Conservation (phyloP, 23 red algal genomes). For the Rhodosorus marinus region DNA sequence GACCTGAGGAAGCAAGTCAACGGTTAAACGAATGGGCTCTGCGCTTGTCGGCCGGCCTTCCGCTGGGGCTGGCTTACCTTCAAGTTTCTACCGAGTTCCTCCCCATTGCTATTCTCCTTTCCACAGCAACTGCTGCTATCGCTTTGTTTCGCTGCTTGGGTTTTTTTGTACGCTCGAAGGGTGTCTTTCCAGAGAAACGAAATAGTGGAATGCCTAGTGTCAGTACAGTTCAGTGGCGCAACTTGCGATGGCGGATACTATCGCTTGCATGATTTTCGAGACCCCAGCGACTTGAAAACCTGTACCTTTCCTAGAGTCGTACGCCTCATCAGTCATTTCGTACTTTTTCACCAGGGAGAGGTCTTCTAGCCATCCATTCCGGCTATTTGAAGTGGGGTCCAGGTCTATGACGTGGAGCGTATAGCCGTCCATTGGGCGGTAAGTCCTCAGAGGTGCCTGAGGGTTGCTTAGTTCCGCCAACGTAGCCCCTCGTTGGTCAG, state of each 20-base stretch:
- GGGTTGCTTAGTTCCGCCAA: slow-evolving; percentile 1
- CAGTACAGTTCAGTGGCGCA: background rate
- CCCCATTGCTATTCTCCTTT: slow-evolving; percentile 4
- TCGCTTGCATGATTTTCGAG: slow-evolving; percentile 12
- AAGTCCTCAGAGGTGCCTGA: background rate
- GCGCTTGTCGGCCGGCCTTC: no score
- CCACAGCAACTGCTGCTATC: background rate
- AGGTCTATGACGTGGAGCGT: slow-evolving; percentile 19
- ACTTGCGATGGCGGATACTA: slow-evolving; percentile 11
- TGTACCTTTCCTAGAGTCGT: slow-evolving; percentile 24
- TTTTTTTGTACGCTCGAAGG: background rate
- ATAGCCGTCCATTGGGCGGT: background rate
- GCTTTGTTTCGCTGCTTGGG: slow-evolving; percentile 2
- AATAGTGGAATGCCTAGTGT: no score
- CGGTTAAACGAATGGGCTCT: no score
- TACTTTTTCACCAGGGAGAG: slow-evolving; percentile 28
- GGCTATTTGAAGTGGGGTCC: slow-evolving; percentile 17
- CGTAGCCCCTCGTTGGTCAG: background rate
- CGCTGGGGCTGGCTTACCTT: no score
- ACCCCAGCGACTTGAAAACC: slow-evolving; percentile 10
- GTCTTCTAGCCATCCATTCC: slow-evolving; percentile 30
- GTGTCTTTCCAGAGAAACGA: no score
- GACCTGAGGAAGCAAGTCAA: no score
- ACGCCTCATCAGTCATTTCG: slow-evolving; percentile 24
- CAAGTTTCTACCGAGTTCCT: background rate